Base-by-base conservation (phyloP, 345 rosid genomes). In the Salix arbutifolia region DNA sequence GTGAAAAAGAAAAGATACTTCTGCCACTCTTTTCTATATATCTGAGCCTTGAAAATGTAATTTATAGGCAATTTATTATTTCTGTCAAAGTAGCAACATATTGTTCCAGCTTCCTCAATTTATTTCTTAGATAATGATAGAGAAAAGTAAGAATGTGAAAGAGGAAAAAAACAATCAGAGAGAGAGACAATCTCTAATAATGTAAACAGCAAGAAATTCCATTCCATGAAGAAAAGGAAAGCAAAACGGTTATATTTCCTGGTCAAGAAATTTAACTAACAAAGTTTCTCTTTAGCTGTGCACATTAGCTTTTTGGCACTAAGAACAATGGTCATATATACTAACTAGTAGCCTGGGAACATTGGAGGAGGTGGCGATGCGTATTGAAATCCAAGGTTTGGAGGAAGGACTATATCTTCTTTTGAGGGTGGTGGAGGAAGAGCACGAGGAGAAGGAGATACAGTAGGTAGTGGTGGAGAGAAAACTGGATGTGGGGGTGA, bases 341-440 rank as follows among this genome's bases (percentile, higher is more conserved):
- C 38, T 70, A 50, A 67, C 87, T 86, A 93, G 80, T 93, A 91
- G 78, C 98, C 98, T 26, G 78, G 87, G 79, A 88, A 82, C 72
- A 86, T 73, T 38, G 97, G 97, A 19, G 97, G 97, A 38, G 97
- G 97, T 30, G 97, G 97, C 8, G 97, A 92, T 6, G 89, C 72
- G 79, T 92, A 92, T 40, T 88, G 81, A 75, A 79, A 85, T 26
- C 97, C 97, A 7, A 92, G 61, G 71, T 72, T 73, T 80, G 90
- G 86, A 19, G 97, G 97, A 56, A 92, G 83, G 70, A 75, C 25
- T 53, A 89, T 11, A 28, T 84, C 84, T 4, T 84, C 78, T n/a
- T 31, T 56, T 0, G 74, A 60, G 67, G 79, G 73, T 14, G 81
- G 73, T 35, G 81, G 71, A 38, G 66, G 25, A 52, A 33, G 31